Conservation (phyloP, 345 rosid genomes). For the Populus simonii region DNA sequence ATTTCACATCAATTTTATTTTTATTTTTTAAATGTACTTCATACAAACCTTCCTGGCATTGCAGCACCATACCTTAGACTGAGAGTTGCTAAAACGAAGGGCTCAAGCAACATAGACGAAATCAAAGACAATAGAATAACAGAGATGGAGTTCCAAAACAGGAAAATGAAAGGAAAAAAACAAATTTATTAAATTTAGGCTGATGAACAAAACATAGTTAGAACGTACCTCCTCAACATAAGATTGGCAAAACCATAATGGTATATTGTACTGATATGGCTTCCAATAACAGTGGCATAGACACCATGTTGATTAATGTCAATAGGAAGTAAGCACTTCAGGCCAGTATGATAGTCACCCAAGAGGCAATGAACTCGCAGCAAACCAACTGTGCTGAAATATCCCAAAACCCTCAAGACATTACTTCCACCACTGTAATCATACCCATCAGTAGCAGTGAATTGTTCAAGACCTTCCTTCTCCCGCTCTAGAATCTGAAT, state of each 20-base stretch:
- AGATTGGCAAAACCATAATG: conserved; percentile 98
- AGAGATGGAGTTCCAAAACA: not conserved
- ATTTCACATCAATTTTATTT: not conserved
- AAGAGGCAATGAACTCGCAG: conserved; percentile 92
- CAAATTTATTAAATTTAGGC: not conserved
- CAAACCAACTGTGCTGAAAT: conserved; percentile 96
- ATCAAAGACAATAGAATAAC: not conserved
- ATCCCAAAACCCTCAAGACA: conserved; percentile 91
- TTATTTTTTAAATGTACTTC: not conserved
- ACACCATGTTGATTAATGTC: conserved; percentile 96
- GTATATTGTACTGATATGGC: conserved; percentile 87
- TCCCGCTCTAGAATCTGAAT: conserved; percentile 88
- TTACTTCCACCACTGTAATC: conserved; percentile 96
- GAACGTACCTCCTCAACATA: conserved; percentile 83
- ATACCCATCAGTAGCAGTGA: conserved; percentile 95
- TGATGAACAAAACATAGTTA: not conserved
- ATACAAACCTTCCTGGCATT: no score
- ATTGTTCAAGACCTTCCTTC: conserved; percentile 86
- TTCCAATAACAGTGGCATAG: conserved; percentile 84
- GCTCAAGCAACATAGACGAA: not conserved
- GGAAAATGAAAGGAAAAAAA: not conserved
- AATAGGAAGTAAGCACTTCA: conserved; percentile 87
- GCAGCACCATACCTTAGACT: not conserved
- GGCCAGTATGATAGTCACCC: conserved; percentile 94
- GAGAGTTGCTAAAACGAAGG: not conserved